Percentiles rank a stretch among this genome's conserved stretches.
phyloP scores from a whole-genome alignment of 1,284 basidiomycete genomes.

The Fomitopsis betulina region DNA sequence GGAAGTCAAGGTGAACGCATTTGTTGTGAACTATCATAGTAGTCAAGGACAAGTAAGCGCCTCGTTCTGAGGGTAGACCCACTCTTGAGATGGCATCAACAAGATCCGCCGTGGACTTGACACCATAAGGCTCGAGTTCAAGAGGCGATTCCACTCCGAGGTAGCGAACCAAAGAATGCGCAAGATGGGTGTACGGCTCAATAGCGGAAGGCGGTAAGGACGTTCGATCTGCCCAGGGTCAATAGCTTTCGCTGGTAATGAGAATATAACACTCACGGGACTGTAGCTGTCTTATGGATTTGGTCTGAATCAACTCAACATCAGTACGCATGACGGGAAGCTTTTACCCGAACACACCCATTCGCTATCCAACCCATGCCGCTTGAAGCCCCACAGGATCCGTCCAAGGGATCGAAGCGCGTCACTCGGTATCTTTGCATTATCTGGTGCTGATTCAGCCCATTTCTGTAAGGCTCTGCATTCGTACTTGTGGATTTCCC shows the following conservation, averaged over 20 bases:
- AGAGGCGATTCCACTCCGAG: conserved; percentile 52
- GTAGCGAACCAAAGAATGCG: conserved; percentile 67
- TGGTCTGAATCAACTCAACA: conserved; percentile 40
- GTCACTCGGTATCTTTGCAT: conserved; percentile 58
- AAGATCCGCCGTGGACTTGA: conserved; percentile 55
- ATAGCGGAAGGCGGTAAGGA: conserved; percentile 42
- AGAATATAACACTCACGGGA: conserved; percentile 51
- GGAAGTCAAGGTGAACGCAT: conserved; percentile 83
- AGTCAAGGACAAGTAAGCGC: neutral
- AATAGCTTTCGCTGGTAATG: neutral
- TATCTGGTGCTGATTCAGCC: conserved; percentile 41
- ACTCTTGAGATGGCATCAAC: conserved; percentile 72
- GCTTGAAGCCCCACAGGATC: conserved; percentile 63
- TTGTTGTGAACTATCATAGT: conserved; percentile 69
- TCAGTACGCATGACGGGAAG: neutral
- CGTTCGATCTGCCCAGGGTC: conserved; percentile 39
- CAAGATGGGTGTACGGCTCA: conserved; percentile 61
- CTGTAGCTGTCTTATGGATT: conserved; percentile 66
- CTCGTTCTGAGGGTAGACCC: conserved; percentile 15
- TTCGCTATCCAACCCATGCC: conserved; percentile 44
- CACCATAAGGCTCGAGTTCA: conserved; percentile 52
- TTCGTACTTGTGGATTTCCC: conserved; percentile 74
- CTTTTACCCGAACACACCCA: conserved; percentile 47
- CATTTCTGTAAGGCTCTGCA: conserved; percentile 65
- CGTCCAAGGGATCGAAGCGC: conserved; percentile 75